Percentiles rank a stretch among this genome's conserved stretches.
Evolutionary conservation across 805 yeast species (phyloP).

Genomic region (Dipodascus geniculatus): DNA sequence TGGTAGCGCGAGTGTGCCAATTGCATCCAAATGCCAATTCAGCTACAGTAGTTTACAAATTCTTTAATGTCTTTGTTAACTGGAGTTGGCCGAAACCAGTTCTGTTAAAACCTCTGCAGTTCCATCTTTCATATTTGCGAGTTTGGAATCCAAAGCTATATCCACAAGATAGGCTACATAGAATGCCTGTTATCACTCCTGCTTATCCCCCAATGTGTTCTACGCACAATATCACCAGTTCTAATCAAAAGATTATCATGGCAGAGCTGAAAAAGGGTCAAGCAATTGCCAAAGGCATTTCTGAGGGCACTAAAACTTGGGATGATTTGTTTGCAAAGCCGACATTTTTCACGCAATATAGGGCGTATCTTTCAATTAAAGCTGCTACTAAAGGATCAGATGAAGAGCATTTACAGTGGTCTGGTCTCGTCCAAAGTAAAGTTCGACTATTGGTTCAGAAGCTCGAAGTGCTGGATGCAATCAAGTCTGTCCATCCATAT

Average conservation of each 20-base stretch:
- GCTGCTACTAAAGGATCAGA: conserved; percentile 61
- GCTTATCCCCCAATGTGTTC: conserved; percentile 99
- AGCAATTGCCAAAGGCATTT: conserved; percentile 56
- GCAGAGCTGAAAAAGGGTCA: conserved; percentile 71
- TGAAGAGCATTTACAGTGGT: conserved; percentile 84
- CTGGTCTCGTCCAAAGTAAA: conserved; percentile 87
- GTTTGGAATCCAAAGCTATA: conserved; percentile 95
- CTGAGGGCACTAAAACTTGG: conserved; percentile 58
- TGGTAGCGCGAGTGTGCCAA: conserved; percentile 96
- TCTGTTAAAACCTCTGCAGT: conserved; percentile 84
- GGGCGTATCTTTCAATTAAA: conserved; percentile 72
- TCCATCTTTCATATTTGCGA: conserved; percentile 90
- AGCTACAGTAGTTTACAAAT: conserved; percentile 79
- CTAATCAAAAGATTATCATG: conserved; percentile 75
- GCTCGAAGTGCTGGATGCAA: conserved; percentile 64
- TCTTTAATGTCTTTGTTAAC: conserved; percentile 70
- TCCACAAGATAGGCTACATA: conserved; percentile 78
- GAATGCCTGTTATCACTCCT: conserved; percentile 97
- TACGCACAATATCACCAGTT: conserved; percentile 84
- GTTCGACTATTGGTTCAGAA: conserved; percentile 72
- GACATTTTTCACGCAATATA: conserved; percentile 71
- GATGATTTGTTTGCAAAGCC: conserved; percentile 64
- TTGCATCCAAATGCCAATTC: conserved; percentile 93
- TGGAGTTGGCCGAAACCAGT: conserved; percentile 99
- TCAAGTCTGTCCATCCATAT: conserved; percentile 81